Base-by-base conservation (phyloP, 164 flowering plant species). In the Protea cynaroides region DNA sequence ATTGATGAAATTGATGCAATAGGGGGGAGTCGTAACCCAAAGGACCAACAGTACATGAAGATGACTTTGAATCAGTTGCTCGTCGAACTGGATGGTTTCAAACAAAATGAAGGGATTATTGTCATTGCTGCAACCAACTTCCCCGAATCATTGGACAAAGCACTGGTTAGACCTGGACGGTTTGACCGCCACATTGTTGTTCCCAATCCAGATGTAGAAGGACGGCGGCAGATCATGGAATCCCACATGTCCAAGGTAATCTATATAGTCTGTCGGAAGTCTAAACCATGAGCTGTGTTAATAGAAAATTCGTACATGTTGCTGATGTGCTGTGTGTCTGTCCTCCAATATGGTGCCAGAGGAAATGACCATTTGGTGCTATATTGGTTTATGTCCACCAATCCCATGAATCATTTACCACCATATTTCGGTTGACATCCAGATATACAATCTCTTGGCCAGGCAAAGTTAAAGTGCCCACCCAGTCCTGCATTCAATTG, bases 141-240 rank as follows among this genome's bases (percentile, higher is more conserved):
- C 59, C 88, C 91, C 0, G 82, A 86, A 64, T 82, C 87, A 29
- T 56, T 86, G 68, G 95, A 88, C 67, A 83, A 84, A 77, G 95
- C 95, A 21, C 67, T 88, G 64, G 84, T 84, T 56, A 80, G 95
- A 71, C 92, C 95, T 63, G 95, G 95, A 19, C 75, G 89, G 43
- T 88, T 86, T 73, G 95, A 88, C 58, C 85, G 88, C 4, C 80
- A 83, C 61, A 74, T 88, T 65, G 86, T 84, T 71, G 92, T 88
- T 46, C 92, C 92, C 13, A 83, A 84, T 79, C 95, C 95, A 38
- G 92, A 88, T 72, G 90, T 88, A 46, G 87, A 84, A 73, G 95
- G 92, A 23, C 76, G 92, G 49, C 71, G 84, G 72, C 92, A 88
- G 79, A 88, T 88, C 61, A 46, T 88, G 80, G 90, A 88, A 69